Evolutionary conservation across 306 rosid species (phyloP), one percentile per base, ranked within the genome.

Genomic region (Geum urbanum): DNA sequence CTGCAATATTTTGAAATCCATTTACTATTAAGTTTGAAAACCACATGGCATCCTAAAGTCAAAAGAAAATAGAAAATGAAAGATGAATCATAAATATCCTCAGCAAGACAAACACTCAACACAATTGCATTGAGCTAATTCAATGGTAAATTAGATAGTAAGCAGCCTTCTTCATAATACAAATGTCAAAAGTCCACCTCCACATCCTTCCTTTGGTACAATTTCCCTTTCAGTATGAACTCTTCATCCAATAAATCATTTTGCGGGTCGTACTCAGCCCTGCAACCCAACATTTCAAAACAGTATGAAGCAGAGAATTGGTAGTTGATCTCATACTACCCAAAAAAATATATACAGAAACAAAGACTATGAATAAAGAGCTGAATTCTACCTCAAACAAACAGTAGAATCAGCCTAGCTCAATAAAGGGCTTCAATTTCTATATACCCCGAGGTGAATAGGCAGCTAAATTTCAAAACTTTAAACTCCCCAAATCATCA

Each of bases 261-360:
- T 72, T 76, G 73, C 13, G 92, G 96, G 72, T 94, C 97, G 70
- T 94, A 94, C 59, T 94, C 98, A 76, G 98, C 97, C 86, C 98
- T 94, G 96, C 64, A 13, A 59, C 6, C 35, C 35, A 14, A 27
- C 43, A 35, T 58, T 13, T 12, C 27, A 18, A 55, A 6, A 59
- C 19, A 59, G 11, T 35, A 59, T 0, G 44, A 35, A 6, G 19
- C 64, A 32, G 4, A 59, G n/a, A 10, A 59, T 59, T 35, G 43
- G 44, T 32, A 58, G 19, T 54, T 13, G 50, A 54, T 19, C 47
- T 44, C 37, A 57, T 45, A 58, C 4, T 37, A 14, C 20, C 39
- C n/a, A 76, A 10, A 51, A 3, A 0, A 40, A 59, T 40, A n/a
- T 14, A 6, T 18, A 53, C 50, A 11, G 50, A n/a, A n/a, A n/a